phyloP scores from a whole-genome alignment of 83 land plant species.

The Picea engelmannii region DNA sequence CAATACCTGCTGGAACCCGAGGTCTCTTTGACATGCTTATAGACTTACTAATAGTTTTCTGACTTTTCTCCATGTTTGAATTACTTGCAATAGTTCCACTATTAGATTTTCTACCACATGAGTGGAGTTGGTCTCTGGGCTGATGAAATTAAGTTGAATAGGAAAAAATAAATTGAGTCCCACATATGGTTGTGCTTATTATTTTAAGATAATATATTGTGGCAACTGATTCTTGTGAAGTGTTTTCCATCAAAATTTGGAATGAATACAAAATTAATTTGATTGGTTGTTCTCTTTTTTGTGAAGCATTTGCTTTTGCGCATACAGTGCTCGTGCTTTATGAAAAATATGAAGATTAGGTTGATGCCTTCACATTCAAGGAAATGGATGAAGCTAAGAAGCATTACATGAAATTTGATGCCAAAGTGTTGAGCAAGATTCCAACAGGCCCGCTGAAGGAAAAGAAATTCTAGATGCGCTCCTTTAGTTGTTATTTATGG shows the following conservation, averaged over 20 bases:
- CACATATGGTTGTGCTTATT: too few relatives aligned
- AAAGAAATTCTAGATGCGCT: slow-evolving; percentile 27
- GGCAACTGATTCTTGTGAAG: too few relatives aligned
- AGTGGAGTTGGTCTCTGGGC: too few relatives aligned
- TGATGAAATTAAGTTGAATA: too few relatives aligned
- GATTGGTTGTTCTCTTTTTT: neutral
- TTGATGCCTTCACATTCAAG: slow-evolving; percentile 59
- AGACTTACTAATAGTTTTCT: too few relatives aligned
- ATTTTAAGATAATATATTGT: too few relatives aligned
- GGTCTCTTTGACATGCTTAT: too few relatives aligned
- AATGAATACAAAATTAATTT: neutral
- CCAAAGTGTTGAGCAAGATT: slow-evolving; percentile 57
- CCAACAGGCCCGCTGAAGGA: slow-evolving; percentile 54
- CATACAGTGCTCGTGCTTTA: slow-evolving; percentile 69
- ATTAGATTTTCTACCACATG: too few relatives aligned
- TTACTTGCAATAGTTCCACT: too few relatives aligned
- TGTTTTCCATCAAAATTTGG: neutral
- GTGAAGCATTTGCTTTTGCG: slow-evolving; percentile 55
- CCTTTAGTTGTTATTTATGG: neutral
- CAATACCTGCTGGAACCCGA: too few relatives aligned
- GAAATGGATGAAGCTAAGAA: slow-evolving; percentile 55
- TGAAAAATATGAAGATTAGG: slow-evolving; percentile 69
- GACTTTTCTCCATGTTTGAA: too few relatives aligned
- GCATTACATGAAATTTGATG: slow-evolving; percentile 58
- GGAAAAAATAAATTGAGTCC: too few relatives aligned